phyloP scores from a whole-genome alignment of 2,329 filamentous ascomycete species.

The Ustilaginoidea virens region DNA sequence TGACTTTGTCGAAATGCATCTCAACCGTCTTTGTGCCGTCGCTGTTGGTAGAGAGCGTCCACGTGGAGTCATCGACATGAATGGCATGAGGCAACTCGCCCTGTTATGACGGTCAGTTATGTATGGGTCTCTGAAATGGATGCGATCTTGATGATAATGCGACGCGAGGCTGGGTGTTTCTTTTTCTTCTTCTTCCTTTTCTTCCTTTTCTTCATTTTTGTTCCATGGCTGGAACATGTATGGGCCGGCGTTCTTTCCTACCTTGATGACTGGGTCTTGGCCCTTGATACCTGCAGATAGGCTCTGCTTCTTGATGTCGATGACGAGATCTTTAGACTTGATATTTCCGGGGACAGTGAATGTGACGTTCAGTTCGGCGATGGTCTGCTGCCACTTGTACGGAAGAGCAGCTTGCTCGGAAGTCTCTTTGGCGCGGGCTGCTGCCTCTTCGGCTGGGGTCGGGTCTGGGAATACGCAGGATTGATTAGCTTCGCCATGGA shows the following conservation, averaged over 20 bases:
- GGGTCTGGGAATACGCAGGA: slow-evolving; percentile 24
- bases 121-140: too few species aligned
- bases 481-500: too few species aligned
- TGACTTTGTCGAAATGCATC: slow-evolving; percentile 85
- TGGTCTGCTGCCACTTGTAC: slow-evolving; percentile 95
- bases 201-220: too few species aligned
- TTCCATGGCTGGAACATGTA: slow-evolving; percentile 28
- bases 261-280: slow-evolving; percentile 68
- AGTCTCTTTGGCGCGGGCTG: slow-evolving; percentile 53
- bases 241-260: too few species aligned
- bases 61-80: slow-evolving; percentile 75
- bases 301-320: slow-evolving; percentile 66
- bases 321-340: slow-evolving; percentile 69
- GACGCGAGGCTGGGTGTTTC: too few species aligned
- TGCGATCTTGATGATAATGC: too few species aligned
- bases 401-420: slow-evolving; percentile 83
- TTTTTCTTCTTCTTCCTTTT: too few species aligned
- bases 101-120: slow-evolving; percentile 28
- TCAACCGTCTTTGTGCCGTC: slow-evolving; percentile 55
- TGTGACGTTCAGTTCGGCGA: slow-evolving; percentile 71
- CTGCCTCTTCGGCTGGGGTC: slow-evolving; percentile 39
- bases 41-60: slow-evolving; percentile 65
- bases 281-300: slow-evolving; percentile 78
- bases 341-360: slow-evolving; percentile 67
- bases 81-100: slow-evolving; percentile 74